Evolutionary conservation across 495 filamentous ascomycete species (phyloP), one percentile per base, ranked within the genome.

Genomic region (Aspergillus asperescens): DNA sequence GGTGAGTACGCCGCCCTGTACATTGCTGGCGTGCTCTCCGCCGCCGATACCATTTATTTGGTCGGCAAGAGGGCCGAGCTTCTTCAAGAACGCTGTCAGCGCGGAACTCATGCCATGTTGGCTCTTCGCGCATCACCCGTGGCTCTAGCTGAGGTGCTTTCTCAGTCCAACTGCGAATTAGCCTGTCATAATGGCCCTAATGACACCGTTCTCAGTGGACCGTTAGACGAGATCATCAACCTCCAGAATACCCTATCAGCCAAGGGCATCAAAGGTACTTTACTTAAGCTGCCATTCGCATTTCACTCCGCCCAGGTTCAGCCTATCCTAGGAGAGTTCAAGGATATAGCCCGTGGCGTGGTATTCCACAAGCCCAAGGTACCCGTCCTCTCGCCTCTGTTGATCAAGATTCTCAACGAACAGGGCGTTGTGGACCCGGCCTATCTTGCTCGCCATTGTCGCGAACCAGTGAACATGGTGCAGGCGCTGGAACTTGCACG

Each of bases 1-100:
- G 90, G 90, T 44, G 89, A 94, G 64, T 94, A 92, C 65, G 88
- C 88, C 34, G 89, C 90, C 15, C 73, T 94, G 1, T 74, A 88
- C 52, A 79, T 82, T 27, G 81, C 87, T 10, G 90, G 87, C 23
- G 86, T 93, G 9, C 67, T 95, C 2, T 86, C 85, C 10, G 83
- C 79, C 27, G 81, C 75, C 57, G 90, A 94, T 62, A 81, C 84
- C 31, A 78, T 95, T 48, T 87, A 82, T 59, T 76, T 69, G 8
- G 64, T 68, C 1, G 68, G 63, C 0, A 13, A 27, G 1, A 60
- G 67, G 1, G 66, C 69, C 0, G 9, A 43, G 20, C 18, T 69
- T 2, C 29, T 63, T 1, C 38, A 56, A 24, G 20, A 40, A 5
- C 13, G 10, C 2, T 68, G 65, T 39, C 49, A 48, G 16, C 1